phyloP scores from a whole-genome alignment of 1,139 yeast genomes.

The Tardiomyces depauwii region DNA sequence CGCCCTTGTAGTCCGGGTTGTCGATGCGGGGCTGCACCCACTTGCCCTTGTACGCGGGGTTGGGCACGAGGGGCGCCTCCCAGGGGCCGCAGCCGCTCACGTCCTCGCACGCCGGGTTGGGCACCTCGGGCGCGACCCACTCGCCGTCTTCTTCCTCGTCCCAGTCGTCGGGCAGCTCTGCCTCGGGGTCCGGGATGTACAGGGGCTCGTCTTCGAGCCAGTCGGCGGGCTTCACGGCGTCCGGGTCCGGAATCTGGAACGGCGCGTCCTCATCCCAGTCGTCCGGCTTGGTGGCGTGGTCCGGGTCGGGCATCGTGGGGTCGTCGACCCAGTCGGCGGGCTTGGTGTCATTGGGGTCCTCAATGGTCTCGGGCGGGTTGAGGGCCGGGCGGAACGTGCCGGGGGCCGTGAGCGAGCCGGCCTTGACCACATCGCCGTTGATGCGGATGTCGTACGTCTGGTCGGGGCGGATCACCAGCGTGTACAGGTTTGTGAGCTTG shows the following conservation, averaged over 20 bases:
- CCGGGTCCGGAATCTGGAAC: slow-evolving; percentile 50
- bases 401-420: slow-evolving; percentile 53
- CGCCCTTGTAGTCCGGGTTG: slow-evolving; percentile 73
- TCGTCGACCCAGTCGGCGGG: slow-evolving; percentile 79
- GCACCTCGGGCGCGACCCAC: slow-evolving; percentile 60
- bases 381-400: slow-evolving; percentile 49
- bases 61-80: slow-evolving; percentile 52
- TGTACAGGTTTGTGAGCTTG: slow-evolving; percentile 52
- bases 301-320: slow-evolving; percentile 55
- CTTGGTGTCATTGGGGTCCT: slow-evolving; percentile 50
- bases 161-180: slow-evolving; percentile 64
- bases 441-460: slow-evolving; percentile 70
- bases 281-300: slow-evolving; percentile 50
- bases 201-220: slow-evolving; percentile 63
- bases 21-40: slow-evolving; percentile 59
- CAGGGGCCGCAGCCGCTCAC: slow-evolving; percentile 68
- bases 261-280: slow-evolving; percentile 73
- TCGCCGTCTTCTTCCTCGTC: slow-evolving; percentile 81
- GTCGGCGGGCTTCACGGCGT: slow-evolving; percentile 54
- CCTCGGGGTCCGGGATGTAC: slow-evolving; percentile 54
- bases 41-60: slow-evolving; percentile 63
- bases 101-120: slow-evolving; percentile 58
- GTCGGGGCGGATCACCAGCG: slow-evolving; percentile 53
- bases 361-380: slow-evolving; percentile 50
- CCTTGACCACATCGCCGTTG: slow-evolving; percentile 61